phyloP scores from a whole-genome alignment of 2,329 filamentous ascomycete species.

The Colletotrichum endophyticum region DNA sequence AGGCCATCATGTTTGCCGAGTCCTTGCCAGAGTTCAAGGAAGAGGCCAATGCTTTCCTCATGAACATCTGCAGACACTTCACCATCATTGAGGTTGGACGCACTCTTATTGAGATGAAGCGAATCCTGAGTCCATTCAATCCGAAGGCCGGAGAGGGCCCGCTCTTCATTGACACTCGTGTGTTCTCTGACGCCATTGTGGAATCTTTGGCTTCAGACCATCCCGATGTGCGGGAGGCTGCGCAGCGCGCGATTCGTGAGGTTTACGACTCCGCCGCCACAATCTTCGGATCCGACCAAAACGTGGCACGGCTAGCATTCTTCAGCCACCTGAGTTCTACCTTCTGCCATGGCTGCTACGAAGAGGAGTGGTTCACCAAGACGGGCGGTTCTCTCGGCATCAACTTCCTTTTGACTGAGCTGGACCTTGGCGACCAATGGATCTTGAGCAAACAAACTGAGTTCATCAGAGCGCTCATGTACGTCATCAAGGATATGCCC shows the following conservation, averaged over 20 bases:
- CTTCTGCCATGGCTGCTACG: slow-evolving; percentile 94
- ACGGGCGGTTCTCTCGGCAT: slow-evolving; percentile 92
- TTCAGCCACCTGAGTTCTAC: slow-evolving; percentile 82
- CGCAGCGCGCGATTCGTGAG: slow-evolving; percentile 77
- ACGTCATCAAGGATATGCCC: slow-evolving; percentile 98
- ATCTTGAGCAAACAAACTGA: slow-evolving; percentile 82
- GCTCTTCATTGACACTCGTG: slow-evolving; percentile 82
- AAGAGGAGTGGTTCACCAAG: slow-evolving; percentile 99
- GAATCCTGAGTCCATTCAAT: slow-evolving; percentile 79
- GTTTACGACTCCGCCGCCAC: slow-evolving; percentile 77
- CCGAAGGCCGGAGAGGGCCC: slow-evolving; percentile 86
- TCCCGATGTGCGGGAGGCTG: slow-evolving; percentile 78
- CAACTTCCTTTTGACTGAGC: slow-evolving; percentile 81
- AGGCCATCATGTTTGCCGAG: slow-evolving; percentile 84
- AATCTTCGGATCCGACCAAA: slow-evolving; percentile 77
- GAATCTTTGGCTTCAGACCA: slow-evolving; percentile 90
- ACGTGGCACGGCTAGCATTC: slow-evolving; percentile 79
- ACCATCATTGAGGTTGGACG: slow-evolving; percentile 87
- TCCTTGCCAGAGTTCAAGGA: slow-evolving; percentile 82
- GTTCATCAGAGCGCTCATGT: slow-evolving; percentile 89
- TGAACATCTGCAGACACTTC: slow-evolving; percentile 87
- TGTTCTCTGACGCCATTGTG: slow-evolving; percentile 87
- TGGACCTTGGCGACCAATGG: slow-evolving; percentile 86
- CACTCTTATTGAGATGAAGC: slow-evolving; percentile 81
- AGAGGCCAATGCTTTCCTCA: slow-evolving; percentile 76